Conservation (phyloP, 805 yeast species). For the Candida krabiensis region DNA sequence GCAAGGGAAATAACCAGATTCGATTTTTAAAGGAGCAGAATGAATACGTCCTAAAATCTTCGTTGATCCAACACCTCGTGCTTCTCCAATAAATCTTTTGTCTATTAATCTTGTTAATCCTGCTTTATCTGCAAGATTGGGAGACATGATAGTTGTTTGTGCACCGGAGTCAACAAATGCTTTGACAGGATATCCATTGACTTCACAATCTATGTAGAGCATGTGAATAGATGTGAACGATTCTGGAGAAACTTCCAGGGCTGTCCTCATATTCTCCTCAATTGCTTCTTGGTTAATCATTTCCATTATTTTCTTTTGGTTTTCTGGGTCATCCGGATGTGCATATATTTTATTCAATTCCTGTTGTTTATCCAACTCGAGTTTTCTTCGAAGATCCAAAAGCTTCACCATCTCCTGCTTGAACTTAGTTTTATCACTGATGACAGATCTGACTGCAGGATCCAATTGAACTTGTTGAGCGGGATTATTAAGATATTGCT, state of each 20-base stretch:
- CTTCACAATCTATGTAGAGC: constrained; percentile 76
- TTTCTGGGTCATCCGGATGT: constrained; percentile 71
- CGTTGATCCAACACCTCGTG: constrained; percentile 86
- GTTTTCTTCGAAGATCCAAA: constrained; percentile 23
- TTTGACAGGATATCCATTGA: constrained; percentile 78
- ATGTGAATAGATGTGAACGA: constrained; percentile 78
- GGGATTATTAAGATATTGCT: constrained; percentile 46
- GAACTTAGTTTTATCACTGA: constrained; percentile 22
- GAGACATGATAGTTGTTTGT: constrained; percentile 80
- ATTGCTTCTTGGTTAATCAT: constrained; percentile 68
- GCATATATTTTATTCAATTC: constrained; percentile 55
- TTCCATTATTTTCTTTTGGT: constrained; percentile 64
- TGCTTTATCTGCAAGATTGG: constrained; percentile 70
- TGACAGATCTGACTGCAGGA: constrained; percentile 21
- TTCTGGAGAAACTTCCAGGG: constrained; percentile 89
- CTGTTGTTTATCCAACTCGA: constrained; percentile 14
- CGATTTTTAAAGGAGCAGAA: constrained; percentile 82
- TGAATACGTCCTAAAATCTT: constrained; percentile 83
- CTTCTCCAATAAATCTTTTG: constrained; percentile 75
- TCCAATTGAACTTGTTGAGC: constrained; percentile 23
- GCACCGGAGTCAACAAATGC: constrained; percentile 99
- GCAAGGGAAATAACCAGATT: constrained; percentile 61
- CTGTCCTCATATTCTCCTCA: constrained; percentile 75
- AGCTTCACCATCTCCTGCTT: constrained; percentile 37
- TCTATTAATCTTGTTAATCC: constrained; percentile 76